Conservation (phyloP, 139 green algal species). For the Chlorella sorokiniana region DNA sequence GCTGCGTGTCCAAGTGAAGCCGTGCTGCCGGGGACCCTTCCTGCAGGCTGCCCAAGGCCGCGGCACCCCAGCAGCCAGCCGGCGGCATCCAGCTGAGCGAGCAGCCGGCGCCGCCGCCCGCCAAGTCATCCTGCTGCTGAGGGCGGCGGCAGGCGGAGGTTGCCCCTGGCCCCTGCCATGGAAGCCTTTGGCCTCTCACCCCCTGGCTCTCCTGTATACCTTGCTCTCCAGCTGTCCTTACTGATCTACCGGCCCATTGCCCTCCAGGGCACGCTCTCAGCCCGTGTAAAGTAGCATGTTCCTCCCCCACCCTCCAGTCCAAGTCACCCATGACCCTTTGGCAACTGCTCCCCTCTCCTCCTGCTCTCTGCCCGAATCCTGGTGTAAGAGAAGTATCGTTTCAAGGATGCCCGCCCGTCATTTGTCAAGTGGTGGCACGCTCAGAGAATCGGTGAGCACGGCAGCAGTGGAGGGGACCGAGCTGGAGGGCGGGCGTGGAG, state of each 20-base stretch:
- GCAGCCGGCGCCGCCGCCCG: slow-evolving; percentile 15
- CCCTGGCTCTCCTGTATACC: neutral
- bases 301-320: neutral
- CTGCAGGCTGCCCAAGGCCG: slow-evolving; percentile 34
- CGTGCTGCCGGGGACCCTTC: too few species aligned
- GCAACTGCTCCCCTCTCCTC: neutral
- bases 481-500: too few species aligned
- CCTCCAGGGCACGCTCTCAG: neutral
- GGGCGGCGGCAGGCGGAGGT: neutral
- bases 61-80: slow-evolving; percentile 18
- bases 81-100: slow-evolving; percentile 42
- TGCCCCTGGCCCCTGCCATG: too few species aligned
- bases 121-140: slow-evolving; percentile 37
- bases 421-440: too few species aligned
- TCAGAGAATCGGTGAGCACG: too few species aligned
- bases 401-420: too few species aligned
- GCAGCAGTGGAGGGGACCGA: too few species aligned
- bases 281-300: neutral
- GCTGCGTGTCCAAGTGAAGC: neutral
- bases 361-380: too few species aligned
- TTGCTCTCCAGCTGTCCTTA: neutral
- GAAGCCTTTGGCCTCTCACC: too few species aligned
- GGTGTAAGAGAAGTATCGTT: too few species aligned
- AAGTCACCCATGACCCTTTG: neutral
- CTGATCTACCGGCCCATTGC: neutral